These are phyloP conservation scores for Osmanthus fragrans DNA, from an alignment of 257 asterid species.

Conservation along the genomic window DNA sequence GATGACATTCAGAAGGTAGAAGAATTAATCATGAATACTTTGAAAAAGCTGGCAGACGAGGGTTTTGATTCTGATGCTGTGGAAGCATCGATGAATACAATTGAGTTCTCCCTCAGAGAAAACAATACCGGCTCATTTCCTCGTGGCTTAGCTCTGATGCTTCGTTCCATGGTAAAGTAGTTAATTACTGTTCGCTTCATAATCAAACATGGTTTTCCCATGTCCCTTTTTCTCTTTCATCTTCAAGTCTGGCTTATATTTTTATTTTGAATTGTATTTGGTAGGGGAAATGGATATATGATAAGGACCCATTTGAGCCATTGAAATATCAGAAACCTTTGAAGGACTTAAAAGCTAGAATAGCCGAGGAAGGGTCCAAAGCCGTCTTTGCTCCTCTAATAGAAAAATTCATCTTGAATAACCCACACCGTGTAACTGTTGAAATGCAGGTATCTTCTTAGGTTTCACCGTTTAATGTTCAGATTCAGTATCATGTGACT, in stretches of 20 bases:
- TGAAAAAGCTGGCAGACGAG: constrained; percentile 71
- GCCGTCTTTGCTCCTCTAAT: constrained; percentile 92
- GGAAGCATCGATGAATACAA: constrained; percentile 98
- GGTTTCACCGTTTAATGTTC: constrained; percentile 22
- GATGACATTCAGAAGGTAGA: constrained; percentile 77
- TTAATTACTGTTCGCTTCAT: constrained; percentile 18
- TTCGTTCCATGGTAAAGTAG: constrained; percentile 77
- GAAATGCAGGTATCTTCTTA: constrained; percentile 83
- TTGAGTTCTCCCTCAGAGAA: constrained; percentile 96
- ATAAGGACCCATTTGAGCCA: constrained; percentile 94
- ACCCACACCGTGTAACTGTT: constrained; percentile 79
- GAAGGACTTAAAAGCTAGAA: constrained; percentile 82
- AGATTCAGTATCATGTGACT: constrained; percentile 17
- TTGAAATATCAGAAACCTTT: constrained; percentile 84
- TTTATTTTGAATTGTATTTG: constrained; percentile 23
- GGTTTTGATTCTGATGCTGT: constrained; percentile 93
- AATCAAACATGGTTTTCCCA: constrained; percentile 17
- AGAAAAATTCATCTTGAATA: constrained; percentile 72
- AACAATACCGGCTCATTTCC: constrained; percentile 99
- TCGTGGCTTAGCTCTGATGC: constrained; percentile 97
- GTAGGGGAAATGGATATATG: constrained; percentile 98
- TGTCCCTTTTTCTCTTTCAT: not conserved
- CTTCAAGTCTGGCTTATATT: constrained; percentile 20
- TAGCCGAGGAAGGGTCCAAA: constrained; percentile 88
- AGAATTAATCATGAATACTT: constrained; percentile 62